Evolutionary conservation across 371 early-diverging fungal genomes (phyloP).

Genomic region (Mucor piriformis): DNA sequence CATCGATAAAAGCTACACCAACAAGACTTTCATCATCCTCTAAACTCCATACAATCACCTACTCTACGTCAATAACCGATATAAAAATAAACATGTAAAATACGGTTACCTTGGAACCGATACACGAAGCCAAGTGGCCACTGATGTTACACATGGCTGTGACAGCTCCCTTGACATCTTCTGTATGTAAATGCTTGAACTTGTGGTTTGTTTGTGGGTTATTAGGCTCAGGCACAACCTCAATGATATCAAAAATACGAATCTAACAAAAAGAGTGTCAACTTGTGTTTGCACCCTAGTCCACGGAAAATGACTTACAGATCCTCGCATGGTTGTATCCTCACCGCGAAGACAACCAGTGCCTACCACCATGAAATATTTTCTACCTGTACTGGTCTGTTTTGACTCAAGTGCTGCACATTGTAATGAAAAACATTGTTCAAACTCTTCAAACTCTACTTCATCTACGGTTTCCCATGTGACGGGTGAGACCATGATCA

Average conservation of each 20-base stretch:
- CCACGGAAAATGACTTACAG: too few relatives aligned
- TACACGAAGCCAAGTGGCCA: constrained; percentile 89
- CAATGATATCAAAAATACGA: constrained; percentile 94
- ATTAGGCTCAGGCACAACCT: constrained; percentile 96
- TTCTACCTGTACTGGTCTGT: constrained; percentile 85
- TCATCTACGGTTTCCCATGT: constrained; percentile 95
- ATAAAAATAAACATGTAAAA: too few relatives aligned
- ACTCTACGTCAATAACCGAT: not conserved
- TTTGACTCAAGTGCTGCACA: constrained; percentile 86
- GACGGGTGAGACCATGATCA: constrained; percentile 91
- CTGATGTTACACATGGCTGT: constrained; percentile 84
- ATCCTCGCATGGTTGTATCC: constrained; percentile 90
- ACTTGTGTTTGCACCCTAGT: too few relatives aligned
- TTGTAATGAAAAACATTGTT: constrained; percentile 82
- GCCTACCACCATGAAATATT: constrained; percentile 88
- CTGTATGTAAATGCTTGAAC: constrained; percentile 82
- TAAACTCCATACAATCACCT: constrained; percentile 85
- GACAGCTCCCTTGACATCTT: constrained; percentile 96
- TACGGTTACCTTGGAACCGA: constrained; percentile 75
- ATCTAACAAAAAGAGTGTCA: constrained; percentile 68
- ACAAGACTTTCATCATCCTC: constrained; percentile 87
- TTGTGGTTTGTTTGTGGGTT: constrained; percentile 95
- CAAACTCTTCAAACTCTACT: constrained; percentile 80
- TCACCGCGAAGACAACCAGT: constrained; percentile 93
- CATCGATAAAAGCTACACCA: constrained; percentile 97